Evolutionary conservation across 2,329 filamentous ascomycete species (phyloP).

Genomic region (Annulohypoxylon truncatum): DNA sequence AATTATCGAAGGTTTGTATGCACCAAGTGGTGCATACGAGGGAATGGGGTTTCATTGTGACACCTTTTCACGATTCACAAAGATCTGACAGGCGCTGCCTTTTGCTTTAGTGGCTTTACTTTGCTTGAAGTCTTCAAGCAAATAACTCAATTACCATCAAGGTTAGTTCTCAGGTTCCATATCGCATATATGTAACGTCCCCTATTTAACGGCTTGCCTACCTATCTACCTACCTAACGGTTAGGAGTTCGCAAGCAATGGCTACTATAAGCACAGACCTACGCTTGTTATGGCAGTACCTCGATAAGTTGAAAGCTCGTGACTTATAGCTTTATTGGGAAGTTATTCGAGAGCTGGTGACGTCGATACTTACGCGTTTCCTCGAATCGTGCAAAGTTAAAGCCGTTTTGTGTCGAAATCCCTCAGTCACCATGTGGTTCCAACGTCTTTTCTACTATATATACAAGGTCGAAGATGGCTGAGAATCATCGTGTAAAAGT

Average conservation of each 20-base stretch:
- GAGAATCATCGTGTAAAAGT: conserved; percentile 37
- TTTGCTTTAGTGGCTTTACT: not conserved
- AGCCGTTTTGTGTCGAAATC: conserved; percentile 5
- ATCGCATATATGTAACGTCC: not conserved
- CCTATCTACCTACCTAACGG: not conserved
- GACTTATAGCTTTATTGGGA: conserved; percentile 1
- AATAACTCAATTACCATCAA: not conserved
- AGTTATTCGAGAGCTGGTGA: conserved; percentile 17
- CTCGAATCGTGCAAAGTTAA: conserved; percentile 10
- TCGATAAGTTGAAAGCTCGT: not conserved
- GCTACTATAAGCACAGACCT: not conserved
- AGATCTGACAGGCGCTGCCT: not conserved
- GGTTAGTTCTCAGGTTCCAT: not conserved
- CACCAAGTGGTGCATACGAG: not conserved
- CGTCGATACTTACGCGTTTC: conserved; percentile 24
- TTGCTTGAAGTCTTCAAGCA: not conserved
- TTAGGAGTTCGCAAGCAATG: not conserved
- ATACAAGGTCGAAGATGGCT: conserved; percentile 7
- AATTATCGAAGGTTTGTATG: not conserved
- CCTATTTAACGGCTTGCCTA: not conserved
- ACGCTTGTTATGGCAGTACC: not conserved
- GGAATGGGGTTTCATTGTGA: not conserved
- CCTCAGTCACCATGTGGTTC: not conserved
- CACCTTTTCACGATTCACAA: not conserved
- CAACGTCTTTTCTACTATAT: not conserved